These are phyloP conservation scores for Pythium monospermum DNA, from an alignment of 352 stramenopile species.

Conservation along the genomic window DNA sequence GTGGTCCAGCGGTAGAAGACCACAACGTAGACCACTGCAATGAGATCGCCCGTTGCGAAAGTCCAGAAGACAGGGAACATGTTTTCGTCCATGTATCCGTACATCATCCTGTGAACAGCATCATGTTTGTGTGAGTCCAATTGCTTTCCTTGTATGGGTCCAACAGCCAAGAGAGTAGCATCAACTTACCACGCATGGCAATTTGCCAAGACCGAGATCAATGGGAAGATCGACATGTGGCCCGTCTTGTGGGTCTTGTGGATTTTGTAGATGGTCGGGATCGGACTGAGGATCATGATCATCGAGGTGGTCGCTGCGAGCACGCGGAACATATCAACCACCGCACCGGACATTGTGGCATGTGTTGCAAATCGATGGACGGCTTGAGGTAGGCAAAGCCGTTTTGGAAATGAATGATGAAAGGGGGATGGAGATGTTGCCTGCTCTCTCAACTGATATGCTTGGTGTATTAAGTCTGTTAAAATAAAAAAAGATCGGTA, in stretches of 20 bases:
- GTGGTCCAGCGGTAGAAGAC: conserved; percentile 48
- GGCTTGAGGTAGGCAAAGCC: too few species aligned
- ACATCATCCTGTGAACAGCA: conserved; percentile 30
- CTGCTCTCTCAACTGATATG: too few species aligned
- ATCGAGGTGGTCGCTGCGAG: conserved; percentile 27
- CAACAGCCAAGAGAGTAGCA: too few species aligned
- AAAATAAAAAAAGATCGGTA: too few species aligned
- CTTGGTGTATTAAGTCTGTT: too few species aligned
- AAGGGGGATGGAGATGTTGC: too few species aligned
- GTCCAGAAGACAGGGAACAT: conserved; percentile 49
- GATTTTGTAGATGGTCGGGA: conserved; percentile 32
- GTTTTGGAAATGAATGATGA: too few species aligned
- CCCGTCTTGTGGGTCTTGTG: conserved; percentile 32
- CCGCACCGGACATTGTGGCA: neutral
- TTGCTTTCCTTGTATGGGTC: too few species aligned
- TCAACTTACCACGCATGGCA: conserved; percentile 28
- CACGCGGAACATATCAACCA: conserved; percentile 20
- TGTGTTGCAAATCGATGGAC: neutral
- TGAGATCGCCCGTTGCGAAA: conserved; percentile 36
- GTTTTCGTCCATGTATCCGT: conserved; percentile 42
- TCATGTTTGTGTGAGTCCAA: neutral
- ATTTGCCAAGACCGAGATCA: conserved; percentile 41
- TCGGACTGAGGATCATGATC: conserved; percentile 43
- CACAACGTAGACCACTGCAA: conserved; percentile 38
- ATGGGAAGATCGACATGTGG: conserved; percentile 45